phyloP scores from a whole-genome alignment of 2,329 filamentous ascomycete species.

The Claviceps purpurea region DNA sequence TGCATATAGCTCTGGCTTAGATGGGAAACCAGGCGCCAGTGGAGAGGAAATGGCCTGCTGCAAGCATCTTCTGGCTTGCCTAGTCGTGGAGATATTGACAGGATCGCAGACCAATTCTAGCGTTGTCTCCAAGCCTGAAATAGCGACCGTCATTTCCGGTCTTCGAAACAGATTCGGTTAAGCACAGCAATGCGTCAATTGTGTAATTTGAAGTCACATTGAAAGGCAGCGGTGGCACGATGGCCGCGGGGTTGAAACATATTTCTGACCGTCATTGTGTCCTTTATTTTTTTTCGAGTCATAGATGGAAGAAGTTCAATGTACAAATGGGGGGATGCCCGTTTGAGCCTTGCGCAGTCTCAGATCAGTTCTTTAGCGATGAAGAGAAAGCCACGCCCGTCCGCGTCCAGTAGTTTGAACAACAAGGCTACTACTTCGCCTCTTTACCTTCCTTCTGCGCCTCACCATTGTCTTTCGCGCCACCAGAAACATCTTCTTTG shows the following conservation, averaged over 20 bases:
- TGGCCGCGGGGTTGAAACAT: background rate
- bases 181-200: background rate
- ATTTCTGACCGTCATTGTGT: background rate
- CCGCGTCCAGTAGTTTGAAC: background rate
- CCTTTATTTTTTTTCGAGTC: background rate
- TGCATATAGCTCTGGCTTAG: background rate
- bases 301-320: background rate
- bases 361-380: background rate
- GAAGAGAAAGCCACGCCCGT: background rate
- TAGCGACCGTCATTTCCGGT: slow-evolving; percentile 54
- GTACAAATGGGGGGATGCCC: background rate
- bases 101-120: slow-evolving; percentile 43
- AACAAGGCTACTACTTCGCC: slow-evolving; percentile 26
- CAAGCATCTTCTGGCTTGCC: slow-evolving; percentile 80
- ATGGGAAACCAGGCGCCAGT: background rate
- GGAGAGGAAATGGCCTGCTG: slow-evolving; percentile 45
- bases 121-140: slow-evolving; percentile 46
- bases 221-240: background rate
- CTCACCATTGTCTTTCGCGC: slow-evolving; percentile 34
- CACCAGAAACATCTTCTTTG: slow-evolving; percentile 33
- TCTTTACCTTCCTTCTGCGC: slow-evolving; percentile 47
- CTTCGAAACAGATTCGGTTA: background rate
- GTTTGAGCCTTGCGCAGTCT: background rate
- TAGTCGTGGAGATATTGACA: slow-evolving; percentile 55
- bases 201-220: background rate